Base-by-base conservation (phyloP, 1,284 basidiomycete species). In the Dichomitus squalens region DNA sequence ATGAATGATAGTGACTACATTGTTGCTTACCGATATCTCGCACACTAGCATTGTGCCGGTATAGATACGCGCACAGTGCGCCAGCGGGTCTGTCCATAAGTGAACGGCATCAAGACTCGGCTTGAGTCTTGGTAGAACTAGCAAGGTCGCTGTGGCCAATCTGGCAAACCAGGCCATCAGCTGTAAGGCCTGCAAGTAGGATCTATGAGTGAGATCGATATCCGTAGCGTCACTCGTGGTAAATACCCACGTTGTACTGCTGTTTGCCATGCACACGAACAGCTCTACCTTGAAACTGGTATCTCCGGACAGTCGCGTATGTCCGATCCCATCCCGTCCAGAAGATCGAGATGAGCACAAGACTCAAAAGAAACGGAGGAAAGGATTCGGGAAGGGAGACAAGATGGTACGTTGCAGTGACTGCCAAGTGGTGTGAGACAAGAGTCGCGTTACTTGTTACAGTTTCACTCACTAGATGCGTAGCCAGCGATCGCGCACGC, bases 281-380 rank as follows among this genome's bases (percentile, higher is more conserved):
- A 59, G 84, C 79, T 20, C 87, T 82, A 2, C 90, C 89, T 73
- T 90, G 87, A 44, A 81, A 73, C 64, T 80, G 78, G 9, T 86
- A 84, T 61, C 75, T 79, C 60, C 80, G 79, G 51, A 83, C 74
- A 2, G 80, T 76, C 6, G 80, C 75, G 66, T 90, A 92, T 16
- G 87, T 89, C 6, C 89, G 90, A 67, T 93, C 85, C 90, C 90
- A 93, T 2, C 79, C 82, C 0, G 83, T 83, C 84, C 90, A 92
- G 11, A 86, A 64, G 23, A 91, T 66, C 14, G 89, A 90, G 23
- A 81, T 7, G 1, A 86, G 48, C 21, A 74, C 72, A 14, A 88
- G 23, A 9, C 76, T n/a, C 1, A 86, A 85, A 44, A 87, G 71
- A 2, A 59, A 25, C 9, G 69, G 69, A 4, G 47, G 27, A 5